Base-by-base conservation (phyloP, 805 yeast genomes). In the Kluyveromyces siamensis region DNA sequence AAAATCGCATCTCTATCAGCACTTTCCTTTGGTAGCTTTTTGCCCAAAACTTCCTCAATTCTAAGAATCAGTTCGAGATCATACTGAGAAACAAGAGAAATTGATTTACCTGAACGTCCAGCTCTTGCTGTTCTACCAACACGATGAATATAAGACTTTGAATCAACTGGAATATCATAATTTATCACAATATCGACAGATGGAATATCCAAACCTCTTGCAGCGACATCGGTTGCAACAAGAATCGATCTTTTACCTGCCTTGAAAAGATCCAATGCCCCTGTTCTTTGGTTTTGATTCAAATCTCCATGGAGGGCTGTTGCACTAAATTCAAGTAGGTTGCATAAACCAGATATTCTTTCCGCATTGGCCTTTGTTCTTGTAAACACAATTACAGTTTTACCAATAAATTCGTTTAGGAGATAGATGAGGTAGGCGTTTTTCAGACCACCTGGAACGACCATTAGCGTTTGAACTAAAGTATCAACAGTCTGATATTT, bases 101-200 rank as follows among this genome's bases (percentile, higher is more conserved):
- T 74, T 2, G 96, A 86, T 63, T 83, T 85, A 44, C 96, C 96
- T 0, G 91, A 80, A 57, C 89, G 77, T 17, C 96, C 96, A 0
- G 96, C 95, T 67, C 96, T 83, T 2, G 97, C 96, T 35, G 96
- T 89, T 72, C 97, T 83, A 49, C 97, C 97, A 35, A 90, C 96
- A 68, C 96, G 73, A 65, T 85, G 95, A 55, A 85, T 82, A 59
- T 83, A 85, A 10, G 89, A 87, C 64, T 85, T 87, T 6, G 91
- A 85, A 61, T 85, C 93, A 19, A 87, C 82, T 27, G 95, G 93
- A 47, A 85, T 80, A 62, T 85, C 93, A 57, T 81, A 85, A 62
- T 85, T 85, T 41, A 85, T 71, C 37, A 85, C 93, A 50, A 84
- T 68, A 61, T 84, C 91, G 44, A 85, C 93, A 19, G 80, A 72